Evolutionary conservation across 192 early-diverging fungal species (phyloP).

Genomic region (Linnemannia schmuckeri): DNA sequence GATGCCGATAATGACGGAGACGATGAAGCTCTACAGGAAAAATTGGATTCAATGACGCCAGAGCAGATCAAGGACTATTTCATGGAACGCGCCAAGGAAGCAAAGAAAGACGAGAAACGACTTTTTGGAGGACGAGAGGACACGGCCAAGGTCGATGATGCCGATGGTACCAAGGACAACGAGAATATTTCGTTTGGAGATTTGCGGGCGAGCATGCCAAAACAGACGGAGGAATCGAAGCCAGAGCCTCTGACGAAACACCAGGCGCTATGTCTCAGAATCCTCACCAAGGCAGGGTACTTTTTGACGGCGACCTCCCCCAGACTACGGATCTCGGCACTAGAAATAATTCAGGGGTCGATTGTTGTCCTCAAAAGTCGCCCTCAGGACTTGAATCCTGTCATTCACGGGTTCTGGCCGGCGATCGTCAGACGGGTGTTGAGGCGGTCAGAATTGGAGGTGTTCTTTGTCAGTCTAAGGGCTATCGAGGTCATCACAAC

Average conservation of each 20-base stretch:
- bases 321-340: slow-evolving; percentile 57
- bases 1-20: neutral
- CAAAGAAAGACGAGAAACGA: slow-evolving; percentile 23
- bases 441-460: slow-evolving; percentile 30
- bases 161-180: slow-evolving; percentile 21
- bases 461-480: slow-evolving; percentile 40
- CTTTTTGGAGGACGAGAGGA: slow-evolving; percentile 11
- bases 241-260: slow-evolving; percentile 49
- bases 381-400: slow-evolving; percentile 59
- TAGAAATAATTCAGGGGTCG: slow-evolving; percentile 53
- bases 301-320: slow-evolving; percentile 64
- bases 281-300: slow-evolving; percentile 63
- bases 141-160: slow-evolving; percentile 17
- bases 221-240: slow-evolving; percentile 5
- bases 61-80: slow-evolving; percentile 42
- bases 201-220: slow-evolving; percentile 26
- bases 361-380: slow-evolving; percentile 55
- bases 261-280: slow-evolving; percentile 59
- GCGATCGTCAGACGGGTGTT: slow-evolving; percentile 55
- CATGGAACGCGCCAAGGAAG: slow-evolving; percentile 19
- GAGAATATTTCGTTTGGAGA: slow-evolving; percentile 13
- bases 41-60: slow-evolving; percentile 35
- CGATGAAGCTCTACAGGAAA: slow-evolving; percentile 4
- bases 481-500: slow-evolving; percentile 45
- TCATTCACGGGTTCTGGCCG: slow-evolving; percentile 66